Evolutionary conservation across 2,329 filamentous ascomycete genomes (phyloP), one percentile per base, ranked within the genome.

Genomic region (Fusarium sp.): DNA sequence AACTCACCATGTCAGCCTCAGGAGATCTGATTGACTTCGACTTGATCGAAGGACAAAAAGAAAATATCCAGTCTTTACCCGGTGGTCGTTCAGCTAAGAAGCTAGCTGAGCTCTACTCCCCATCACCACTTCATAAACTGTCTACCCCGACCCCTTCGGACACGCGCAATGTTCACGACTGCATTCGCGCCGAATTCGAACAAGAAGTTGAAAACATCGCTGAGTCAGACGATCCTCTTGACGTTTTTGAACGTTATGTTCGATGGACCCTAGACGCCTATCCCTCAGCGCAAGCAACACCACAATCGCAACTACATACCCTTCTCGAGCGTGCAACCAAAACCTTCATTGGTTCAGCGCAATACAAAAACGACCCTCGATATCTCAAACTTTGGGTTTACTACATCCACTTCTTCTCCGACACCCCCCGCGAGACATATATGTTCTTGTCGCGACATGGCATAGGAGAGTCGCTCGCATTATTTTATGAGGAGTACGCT

Each of bases 401-500:
- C 79, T 99, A 98, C 82, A 97, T 98, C 78, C 89, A 92, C 58
- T 90, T 98, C 77, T 98, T 98, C 83, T 93, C 94, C 9, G 96
- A 98, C 80, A 88, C 94, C n/a, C 95, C 96, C 5, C 91, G 96
- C 59, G 96, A 99, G 83, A 94, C 93, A 0, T 99, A 95, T 80
- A 91, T 96, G 52, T 99, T 97, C 80, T 87, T 99, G 40, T 92
- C 96, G 18, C 93, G 95, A 57, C 95, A 99, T 80, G 88, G 88
- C 71, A 94, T 99, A 68, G 96, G 96, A 69, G 95, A 98, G 79
- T 86, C 88, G 2, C 88, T 99, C 6, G 96, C 96, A 4, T 86
- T 98, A 7, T 99, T 95, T 82, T 99, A 99, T 82, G 96, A 99
- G 81, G 96, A 98, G 79, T 99, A 97, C 80, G 95, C 96, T 2